Percentiles rank a stretch among this genome's conserved stretches.
These are phyloP conservation scores for Neurospora sp. DNA, from an alignment of 495 filamentous ascomycete species.

Conservation along the genomic window DNA sequence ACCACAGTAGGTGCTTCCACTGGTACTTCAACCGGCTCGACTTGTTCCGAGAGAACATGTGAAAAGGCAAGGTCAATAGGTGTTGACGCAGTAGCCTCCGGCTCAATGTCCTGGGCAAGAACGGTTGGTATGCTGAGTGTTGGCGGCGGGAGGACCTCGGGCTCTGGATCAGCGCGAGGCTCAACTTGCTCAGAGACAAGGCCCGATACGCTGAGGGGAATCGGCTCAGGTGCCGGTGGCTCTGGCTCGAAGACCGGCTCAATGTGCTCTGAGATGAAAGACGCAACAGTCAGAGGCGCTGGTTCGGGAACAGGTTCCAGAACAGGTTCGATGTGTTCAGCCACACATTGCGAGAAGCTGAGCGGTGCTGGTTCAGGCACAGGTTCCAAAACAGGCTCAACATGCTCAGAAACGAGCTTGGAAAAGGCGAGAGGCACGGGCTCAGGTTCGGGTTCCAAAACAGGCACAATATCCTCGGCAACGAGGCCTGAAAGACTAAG, in stretches of 20 bases:
- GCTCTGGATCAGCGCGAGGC: constrained; percentile 16
- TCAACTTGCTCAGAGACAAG: constrained; percentile 12
- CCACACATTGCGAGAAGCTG: constrained; percentile 7
- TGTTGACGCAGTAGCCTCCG: constrained; percentile 1
- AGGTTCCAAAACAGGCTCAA: constrained; percentile 7
- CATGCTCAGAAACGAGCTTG: constrained; percentile 6
- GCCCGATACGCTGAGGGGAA: constrained; percentile 5
- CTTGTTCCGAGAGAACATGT: constrained; percentile 4
- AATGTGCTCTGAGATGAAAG: constrained; percentile 16
- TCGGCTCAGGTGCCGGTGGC: constrained; percentile 1
- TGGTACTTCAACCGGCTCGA: constrained; percentile 13
- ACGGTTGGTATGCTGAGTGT: constrained; percentile 22
- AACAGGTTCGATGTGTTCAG: constrained; percentile 15
- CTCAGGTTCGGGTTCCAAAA: constrained; percentile 6
- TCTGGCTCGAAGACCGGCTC: constrained; percentile 18
- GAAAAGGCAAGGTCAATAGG: constrained; percentile 7
- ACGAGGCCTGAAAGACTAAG: constrained; percentile 6
- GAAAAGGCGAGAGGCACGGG: constrained; percentile 5
- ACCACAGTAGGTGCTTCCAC: neutral
- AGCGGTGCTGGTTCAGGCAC: constrained; percentile 3
- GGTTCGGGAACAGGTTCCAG: constrained; percentile 8
- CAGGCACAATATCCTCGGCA: constrained; percentile 5
- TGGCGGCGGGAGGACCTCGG: constrained; percentile 4
- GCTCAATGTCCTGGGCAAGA: constrained; percentile 17
- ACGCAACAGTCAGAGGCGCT: constrained; percentile 13